A percentile compares a stretch with the other conserved stretches of the same genome.
Conservation (phyloP, 1,284 basidiomycete species). For the Trichosporon sp. region DNA sequence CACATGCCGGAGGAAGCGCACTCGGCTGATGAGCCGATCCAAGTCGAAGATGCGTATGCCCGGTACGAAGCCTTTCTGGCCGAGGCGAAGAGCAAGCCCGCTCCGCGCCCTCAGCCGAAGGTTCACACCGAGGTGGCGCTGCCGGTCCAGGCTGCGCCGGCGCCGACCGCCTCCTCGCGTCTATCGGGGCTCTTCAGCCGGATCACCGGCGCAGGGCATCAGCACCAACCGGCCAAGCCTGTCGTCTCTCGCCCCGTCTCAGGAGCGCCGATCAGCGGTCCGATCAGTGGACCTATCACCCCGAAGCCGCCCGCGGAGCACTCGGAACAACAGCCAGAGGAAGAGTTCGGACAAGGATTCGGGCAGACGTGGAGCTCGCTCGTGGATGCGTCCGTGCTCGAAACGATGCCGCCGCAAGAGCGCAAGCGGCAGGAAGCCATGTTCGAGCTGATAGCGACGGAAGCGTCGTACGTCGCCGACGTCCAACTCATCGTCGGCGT, state of each 20-base stretch:
- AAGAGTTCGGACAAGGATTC: conserved; percentile 29
- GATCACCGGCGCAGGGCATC: not conserved
- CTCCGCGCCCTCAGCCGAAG: not conserved
- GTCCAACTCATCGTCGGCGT: conserved; percentile 77
- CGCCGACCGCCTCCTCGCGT: not conserved
- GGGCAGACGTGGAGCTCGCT: conserved; percentile 81
- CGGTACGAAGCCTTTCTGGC: conserved; percentile 72
- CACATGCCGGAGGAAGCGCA: not conserved
- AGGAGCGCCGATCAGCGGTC: not conserved
- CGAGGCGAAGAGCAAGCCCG: conserved; percentile 36
- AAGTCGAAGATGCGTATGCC: conserved; percentile 82
- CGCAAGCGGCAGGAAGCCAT: conserved; percentile 81
- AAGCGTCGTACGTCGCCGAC: conserved; percentile 79
- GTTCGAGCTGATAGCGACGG: conserved; percentile 86
- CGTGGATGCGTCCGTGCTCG: conserved; percentile 72
- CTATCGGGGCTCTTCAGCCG: not conserved
- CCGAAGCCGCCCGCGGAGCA: not conserved
- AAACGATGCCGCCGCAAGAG: conserved; percentile 67
- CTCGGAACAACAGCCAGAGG: not conserved
- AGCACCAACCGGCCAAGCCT: not conserved
- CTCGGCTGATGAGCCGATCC: conserved; percentile 4
- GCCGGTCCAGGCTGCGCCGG: not conserved
- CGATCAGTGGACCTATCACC: not conserved
- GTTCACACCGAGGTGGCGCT: not conserved
- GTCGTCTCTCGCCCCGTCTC: conserved; percentile 3